Evolutionary conservation across 2,329 filamentous ascomycete genomes (phyloP), one percentile per base, ranked within the genome.

Genomic region (Epichloe gansuensis): DNA sequence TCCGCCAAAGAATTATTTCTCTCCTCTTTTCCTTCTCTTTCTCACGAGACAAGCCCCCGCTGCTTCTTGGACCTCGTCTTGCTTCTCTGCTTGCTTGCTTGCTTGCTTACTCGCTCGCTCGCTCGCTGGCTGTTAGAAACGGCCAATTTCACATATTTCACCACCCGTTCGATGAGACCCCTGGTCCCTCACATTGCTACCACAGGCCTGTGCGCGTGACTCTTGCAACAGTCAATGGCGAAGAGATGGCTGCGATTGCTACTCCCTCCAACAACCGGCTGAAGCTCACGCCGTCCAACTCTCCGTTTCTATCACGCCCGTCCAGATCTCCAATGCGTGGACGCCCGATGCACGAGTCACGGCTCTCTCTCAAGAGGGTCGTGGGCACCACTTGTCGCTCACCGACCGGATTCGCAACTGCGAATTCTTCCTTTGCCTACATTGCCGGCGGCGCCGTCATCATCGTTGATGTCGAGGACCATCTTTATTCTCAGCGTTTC

Each of bases 391-490:
- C 91, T 7, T 91, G 89, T 57, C 80, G 75, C 58, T 87, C 86
- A 4, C 84, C 89, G 41, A 90, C 86, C 64, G 89, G 87, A 56
- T 95, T 98, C 67, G 89, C 94, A 64, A 83, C 80, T 57, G 81
- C 91, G 54, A 74, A 84, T 41, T 80, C 83, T 12, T 84, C 78
- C 49, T 95, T 97, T 68, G 89, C 89, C 51, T 93, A 95, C 66
- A 90, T 89, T 56, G 91, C 93, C 8, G 93, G 93, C 51, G 93
- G 89, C 9, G 89, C 91, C 43, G 91, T 89, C n/a, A 88, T 98
- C 0, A 80, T 97, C 17, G 88, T 90, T 7, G 83, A 87, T 59
- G 75, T 96, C 50, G 80, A 88, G 57, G 79, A 82, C 49, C 75
- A 86, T 63, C 67, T 73, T 49, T 79, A 77, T 61, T 78, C 77